phyloP scores from a whole-genome alignment of 352 stramenopile genomes.

The Phytophthora pistaciae region DNA sequence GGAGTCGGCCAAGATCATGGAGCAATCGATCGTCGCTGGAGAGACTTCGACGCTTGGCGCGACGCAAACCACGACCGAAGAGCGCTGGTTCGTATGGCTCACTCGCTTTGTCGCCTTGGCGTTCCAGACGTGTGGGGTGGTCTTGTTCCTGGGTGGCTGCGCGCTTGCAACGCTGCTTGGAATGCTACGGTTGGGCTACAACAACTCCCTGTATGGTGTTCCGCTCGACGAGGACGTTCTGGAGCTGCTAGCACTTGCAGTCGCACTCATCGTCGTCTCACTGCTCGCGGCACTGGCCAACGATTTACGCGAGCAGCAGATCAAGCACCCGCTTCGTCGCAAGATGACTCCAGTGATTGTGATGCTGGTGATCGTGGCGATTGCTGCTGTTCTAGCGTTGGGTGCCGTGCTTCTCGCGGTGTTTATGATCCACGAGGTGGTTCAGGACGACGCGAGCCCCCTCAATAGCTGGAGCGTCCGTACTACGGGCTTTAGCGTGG shows the following conservation, averaged over 20 bases:
- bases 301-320: conserved; percentile 54
- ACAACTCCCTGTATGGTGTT: conserved; percentile 61
- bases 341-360: conserved; percentile 26
- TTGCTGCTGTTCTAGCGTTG: conserved; percentile 56
- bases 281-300: conserved; percentile 63
- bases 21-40: not conserved
- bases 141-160: conserved; percentile 57
- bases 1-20: conserved; percentile 4
- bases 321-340: conserved; percentile 30
- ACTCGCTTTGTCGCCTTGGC: conserved; percentile 50
- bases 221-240: conserved; percentile 53
- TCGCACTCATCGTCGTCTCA: conserved; percentile 41
- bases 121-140: conserved; percentile 37
- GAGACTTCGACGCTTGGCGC: conserved; percentile 55
- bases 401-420: conserved; percentile 46
- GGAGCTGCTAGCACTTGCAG: conserved; percentile 48
- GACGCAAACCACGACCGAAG: conserved; percentile 69
- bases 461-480: conserved; percentile 79
- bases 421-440: conserved; percentile 72
- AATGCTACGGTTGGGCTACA: conserved; percentile 59
- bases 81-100: conserved; percentile 82
- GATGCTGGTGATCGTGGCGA: conserved; percentile 40
- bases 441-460: conserved; percentile 52
- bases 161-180: conserved; percentile 64
- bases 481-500: conserved; percentile 75